Evolutionary conservation across 768 basidiomycete species (phyloP).

Genomic region (Naganishia onofrii): DNA sequence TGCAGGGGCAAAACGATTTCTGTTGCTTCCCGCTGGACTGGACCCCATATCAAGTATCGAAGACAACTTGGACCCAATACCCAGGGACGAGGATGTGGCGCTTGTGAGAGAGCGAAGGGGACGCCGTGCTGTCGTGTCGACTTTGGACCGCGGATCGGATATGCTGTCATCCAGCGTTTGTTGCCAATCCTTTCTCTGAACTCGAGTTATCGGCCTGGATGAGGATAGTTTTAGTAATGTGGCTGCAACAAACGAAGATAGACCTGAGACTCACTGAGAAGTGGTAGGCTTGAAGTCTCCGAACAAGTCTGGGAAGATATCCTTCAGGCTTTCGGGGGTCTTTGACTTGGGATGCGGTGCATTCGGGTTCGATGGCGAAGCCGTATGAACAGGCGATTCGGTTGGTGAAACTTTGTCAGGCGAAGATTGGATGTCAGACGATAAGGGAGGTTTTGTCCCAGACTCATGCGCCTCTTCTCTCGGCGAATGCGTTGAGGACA

Average conservation of each 20-base stretch:
- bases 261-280: background rate
- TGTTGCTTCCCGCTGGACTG: background rate
- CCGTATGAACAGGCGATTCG: background rate
- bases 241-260: no score
- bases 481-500: constrained; percentile 1
- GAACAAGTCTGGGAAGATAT: constrained; percentile 16
- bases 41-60: constrained; percentile 18
- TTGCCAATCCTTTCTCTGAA: constrained; percentile 9
- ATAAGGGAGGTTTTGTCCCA: background rate
- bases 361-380: background rate
- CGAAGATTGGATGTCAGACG: background rate
- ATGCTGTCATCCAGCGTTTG: constrained; percentile 3
- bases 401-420: background rate
- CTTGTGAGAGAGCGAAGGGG: background rate
- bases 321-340: constrained; percentile 16
- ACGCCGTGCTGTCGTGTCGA: background rate
- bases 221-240: background rate
- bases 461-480: background rate
- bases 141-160: background rate
- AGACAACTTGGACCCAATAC: constrained; percentile 7
- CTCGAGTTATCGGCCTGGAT: background rate
- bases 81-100: background rate
- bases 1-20: background rate
- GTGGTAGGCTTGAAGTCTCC: constrained; percentile 3
- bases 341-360: background rate